Percentiles rank a stretch among this genome's conserved stretches.
Conservation (phyloP, 2,329 filamentous ascomycete species). For the Aspergillus awamori region DNA sequence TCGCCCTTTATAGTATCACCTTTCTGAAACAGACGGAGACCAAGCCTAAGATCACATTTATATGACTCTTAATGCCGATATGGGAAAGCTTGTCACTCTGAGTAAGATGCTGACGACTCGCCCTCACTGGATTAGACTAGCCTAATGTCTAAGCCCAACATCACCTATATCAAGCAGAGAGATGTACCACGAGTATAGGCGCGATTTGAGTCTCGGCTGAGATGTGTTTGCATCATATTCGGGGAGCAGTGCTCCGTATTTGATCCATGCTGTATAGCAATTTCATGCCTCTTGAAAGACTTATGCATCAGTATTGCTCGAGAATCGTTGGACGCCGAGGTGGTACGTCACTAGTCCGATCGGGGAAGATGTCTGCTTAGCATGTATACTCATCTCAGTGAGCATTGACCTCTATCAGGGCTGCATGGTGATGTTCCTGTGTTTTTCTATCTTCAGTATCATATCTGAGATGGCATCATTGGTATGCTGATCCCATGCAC, state of each 20-base stretch:
- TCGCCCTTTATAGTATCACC: no score
- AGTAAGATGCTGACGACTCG: no score
- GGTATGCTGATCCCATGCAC: background rate
- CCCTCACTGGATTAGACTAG: no score
- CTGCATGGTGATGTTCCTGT: background rate
- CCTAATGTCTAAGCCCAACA: no score
- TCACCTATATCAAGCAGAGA: no score
- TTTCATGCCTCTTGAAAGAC: background rate
- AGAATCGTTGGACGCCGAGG: background rate
- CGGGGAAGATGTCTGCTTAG: background rate
- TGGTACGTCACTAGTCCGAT: background rate
- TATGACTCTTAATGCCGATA: no score
- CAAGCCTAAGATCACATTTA: no score
- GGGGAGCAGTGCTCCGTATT: background rate
- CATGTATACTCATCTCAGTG: background rate
- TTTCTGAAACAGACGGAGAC: no score
- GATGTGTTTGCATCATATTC: background rate
- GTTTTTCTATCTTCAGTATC: background rate
- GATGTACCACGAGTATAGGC: background rate
- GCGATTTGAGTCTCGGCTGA: background rate
- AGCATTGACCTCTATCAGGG: background rate
- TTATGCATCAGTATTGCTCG: background rate
- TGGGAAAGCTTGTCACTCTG: no score
- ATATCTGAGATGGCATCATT: constrained; percentile 6
- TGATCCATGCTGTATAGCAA: background rate